Evolutionary conservation across 306 rosid genomes (phyloP), one percentile per base, ranked within the genome.

Genomic region (Ochetophila trinervis): DNA sequence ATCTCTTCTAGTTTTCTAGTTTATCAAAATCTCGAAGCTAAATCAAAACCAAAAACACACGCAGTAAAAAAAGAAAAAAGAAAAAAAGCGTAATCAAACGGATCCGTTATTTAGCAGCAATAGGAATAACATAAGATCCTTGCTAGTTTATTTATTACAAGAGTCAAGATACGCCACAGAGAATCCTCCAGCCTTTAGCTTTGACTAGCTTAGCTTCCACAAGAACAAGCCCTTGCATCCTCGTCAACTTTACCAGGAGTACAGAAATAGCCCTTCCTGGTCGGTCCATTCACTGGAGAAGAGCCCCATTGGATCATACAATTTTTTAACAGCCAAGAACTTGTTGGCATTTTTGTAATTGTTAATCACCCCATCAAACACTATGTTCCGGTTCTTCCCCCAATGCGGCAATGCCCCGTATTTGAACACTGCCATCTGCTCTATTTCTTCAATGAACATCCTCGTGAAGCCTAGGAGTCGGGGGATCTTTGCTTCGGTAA

Each of bases 331-430:
- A 67, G 35, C 75, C 51, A 90, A 61, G 64, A 90, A 90, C 42
- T 69, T 67, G 3, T 44, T 19, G 0, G 17, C 65, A 8, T 78
- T 73, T 64, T 63, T 71, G 66, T 84, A 90, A 75, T 82, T 90
- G 2, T 49, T 69, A 3, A 79, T 74, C 7, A 48, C 90, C 5
- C 88, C 76, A 20, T 68, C 64, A 78, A 90, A 90, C 0, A 87
- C 95, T 37, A 82, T 17, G 73, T 87, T 82, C 53, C 95, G 60
- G 35, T 87, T 87, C 74, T 90, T 87, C 19, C 97, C 88, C 91
- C 95, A 86, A 2, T 91, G 97, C 0, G 97, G 97, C 24, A 83
- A 4, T 10, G 89, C 95, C 34, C 83, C 87, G 50, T 91, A 91
- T 67, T 85, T 88, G 72, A 88, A 66, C 20, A 88, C n/a, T 5